These are phyloP conservation scores for Kazachstania martiniae DNA, from an alignment of 805 yeast species.

Conservation along the genomic window DNA sequence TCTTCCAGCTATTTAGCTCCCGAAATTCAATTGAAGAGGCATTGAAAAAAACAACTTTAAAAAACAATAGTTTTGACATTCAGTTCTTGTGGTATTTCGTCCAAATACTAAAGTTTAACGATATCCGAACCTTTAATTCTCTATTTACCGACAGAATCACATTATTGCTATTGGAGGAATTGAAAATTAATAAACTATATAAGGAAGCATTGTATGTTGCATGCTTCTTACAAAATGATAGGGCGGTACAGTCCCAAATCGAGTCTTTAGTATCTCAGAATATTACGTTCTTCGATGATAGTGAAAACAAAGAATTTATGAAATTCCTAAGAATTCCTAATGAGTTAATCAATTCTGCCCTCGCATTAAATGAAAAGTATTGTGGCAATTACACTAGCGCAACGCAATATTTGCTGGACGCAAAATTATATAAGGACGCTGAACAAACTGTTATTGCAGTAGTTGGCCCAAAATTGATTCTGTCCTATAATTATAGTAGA, in stretches of 20 bases:
- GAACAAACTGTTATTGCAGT: conserved; percentile 42
- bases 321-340: conserved; percentile 39
- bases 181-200: conserved; percentile 38
- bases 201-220: conserved; percentile 54
- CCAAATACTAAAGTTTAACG: conserved; percentile 33
- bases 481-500: conserved; percentile 5
- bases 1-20: conserved; percentile 13
- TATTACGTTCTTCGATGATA: conserved; percentile 11
- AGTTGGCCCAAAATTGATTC: conserved; percentile 65
- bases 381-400: conserved; percentile 46
- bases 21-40: conserved; percentile 7
- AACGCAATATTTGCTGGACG: conserved; percentile 49
- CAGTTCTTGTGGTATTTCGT: conserved; percentile 43
- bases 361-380: conserved; percentile 45
- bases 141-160: conserved; percentile 31
- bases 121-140: conserved; percentile 16
- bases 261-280: conserved; percentile 20
- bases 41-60: conserved; percentile 6
- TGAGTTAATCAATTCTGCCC: conserved; percentile 40
- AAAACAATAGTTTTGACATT: conserved; percentile 20
- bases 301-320: conserved; percentile 13
- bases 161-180: conserved; percentile 38
- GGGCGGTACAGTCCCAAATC: conserved; percentile 33
- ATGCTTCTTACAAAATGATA: conserved; percentile 44
- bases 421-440: conserved; percentile 51